Percentiles rank a stretch among this genome's conserved stretches.
Evolutionary conservation across 192 early-diverging fungal species (phyloP).

Genomic region (Coemansia sp.): DNA sequence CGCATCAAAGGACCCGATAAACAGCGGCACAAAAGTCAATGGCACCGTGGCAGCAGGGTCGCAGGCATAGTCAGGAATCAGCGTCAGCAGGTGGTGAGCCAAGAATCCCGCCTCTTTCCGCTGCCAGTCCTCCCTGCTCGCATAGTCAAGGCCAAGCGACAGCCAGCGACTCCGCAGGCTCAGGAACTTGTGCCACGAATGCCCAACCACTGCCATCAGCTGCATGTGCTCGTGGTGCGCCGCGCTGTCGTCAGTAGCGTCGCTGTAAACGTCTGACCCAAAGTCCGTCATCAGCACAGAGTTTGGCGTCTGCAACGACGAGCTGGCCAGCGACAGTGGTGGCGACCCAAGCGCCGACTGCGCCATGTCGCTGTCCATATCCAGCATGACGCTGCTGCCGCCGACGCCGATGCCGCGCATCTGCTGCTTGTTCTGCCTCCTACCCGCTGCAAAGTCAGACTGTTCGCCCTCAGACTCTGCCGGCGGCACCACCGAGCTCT

Average conservation of each 20-base stretch:
- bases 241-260: conserved; percentile 17
- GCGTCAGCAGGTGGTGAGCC: conserved; percentile 32
- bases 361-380: background rate
- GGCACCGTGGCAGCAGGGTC: conserved; percentile 5
- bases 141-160: conserved; percentile 41
- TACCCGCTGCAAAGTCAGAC: background rate
- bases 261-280: conserved; percentile 24
- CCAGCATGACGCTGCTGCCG: background rate
- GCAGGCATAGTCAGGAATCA: conserved; percentile 13
- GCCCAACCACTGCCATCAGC: conserved; percentile 32
- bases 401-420: background rate
- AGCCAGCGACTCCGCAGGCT: conserved; percentile 34
- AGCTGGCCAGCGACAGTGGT: conserved; percentile 17
- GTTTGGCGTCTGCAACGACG: conserved; percentile 21
- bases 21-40: conserved; percentile 26
- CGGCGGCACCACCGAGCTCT: background rate
- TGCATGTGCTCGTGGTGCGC: conserved; percentile 10
- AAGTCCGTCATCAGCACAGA: conserved; percentile 29
- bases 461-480: background rate
- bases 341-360: conserved; percentile 10
- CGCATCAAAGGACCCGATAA: conserved; percentile 32
- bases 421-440: background rate
- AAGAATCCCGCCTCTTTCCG: conserved; percentile 28
- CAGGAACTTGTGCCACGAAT: conserved; percentile 52
- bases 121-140: conserved; percentile 40